Evolutionary conservation across 1,139 yeast species (phyloP).

Genomic region (Blastobotrys niveus): DNA sequence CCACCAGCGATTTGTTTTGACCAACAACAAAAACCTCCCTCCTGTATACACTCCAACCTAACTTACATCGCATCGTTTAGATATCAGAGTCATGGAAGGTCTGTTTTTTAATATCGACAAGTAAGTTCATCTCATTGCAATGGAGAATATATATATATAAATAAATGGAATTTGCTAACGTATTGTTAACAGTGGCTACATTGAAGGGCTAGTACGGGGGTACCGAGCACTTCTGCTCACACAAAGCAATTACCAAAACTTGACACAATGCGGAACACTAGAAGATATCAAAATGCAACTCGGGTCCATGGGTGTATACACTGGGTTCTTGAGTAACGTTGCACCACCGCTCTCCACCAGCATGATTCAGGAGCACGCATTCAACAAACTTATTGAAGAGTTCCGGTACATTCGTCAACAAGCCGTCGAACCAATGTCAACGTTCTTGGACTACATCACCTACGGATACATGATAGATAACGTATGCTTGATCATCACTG

Average conservation of each 20-base stretch:
- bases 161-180: background rate
- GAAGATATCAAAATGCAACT: slow-evolving; percentile 92
- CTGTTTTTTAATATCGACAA: slow-evolving; percentile 76
- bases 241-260: slow-evolving; percentile 73
- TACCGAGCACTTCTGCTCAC: slow-evolving; percentile 79
- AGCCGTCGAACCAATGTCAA: slow-evolving; percentile 70
- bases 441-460: slow-evolving; percentile 84
- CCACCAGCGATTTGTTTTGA: too few species aligned
- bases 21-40: too few species aligned
- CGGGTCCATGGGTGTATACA: slow-evolving; percentile 85
- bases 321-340: slow-evolving; percentile 77
- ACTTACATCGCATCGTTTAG: background rate
- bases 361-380: slow-evolving; percentile 71
- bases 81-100: slow-evolving; percentile 61
- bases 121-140: slow-evolving; percentile 27
- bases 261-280: slow-evolving; percentile 91
- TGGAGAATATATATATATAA: too few species aligned
- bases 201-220: slow-evolving; percentile 94
- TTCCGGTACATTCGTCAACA: slow-evolving; percentile 81
- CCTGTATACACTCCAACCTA: too few species aligned
- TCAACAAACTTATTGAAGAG: slow-evolving; percentile 70
- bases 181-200: slow-evolving; percentile 53
- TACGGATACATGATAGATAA: slow-evolving; percentile 99
- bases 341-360: slow-evolving; percentile 80
- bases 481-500: slow-evolving; percentile 92